Base-by-base conservation (phyloP, 768 basidiomycete genomes). In the Suillus hirtellus region DNA sequence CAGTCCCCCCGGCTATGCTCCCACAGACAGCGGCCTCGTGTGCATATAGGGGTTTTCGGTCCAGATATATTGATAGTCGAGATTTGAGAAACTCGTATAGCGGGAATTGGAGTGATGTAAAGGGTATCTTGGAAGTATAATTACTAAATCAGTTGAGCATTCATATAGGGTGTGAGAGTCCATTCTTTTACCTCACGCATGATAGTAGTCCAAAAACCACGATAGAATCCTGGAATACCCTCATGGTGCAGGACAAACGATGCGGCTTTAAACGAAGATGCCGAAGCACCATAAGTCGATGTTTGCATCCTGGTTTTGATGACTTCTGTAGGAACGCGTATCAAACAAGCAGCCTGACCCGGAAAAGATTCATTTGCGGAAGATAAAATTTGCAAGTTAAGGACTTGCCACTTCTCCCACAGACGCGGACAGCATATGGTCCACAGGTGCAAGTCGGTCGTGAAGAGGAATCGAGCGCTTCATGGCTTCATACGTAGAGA, bases 51-150 rank as follows among this genome's bases (percentile, higher is more conserved):
- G 82, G 80, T 63, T 88, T 85, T 38, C 86, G 78, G 19, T 79
- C 75, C 1, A 90, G 69, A 40, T 78, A 73, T 12, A 72, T 72
- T 8, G 93, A 88, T 24, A 95, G 77, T 27, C 81, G 80, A 5
- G 80, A 63, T 74, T 98, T 98, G 66, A 99, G 79, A 38, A 86
- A 78, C 77, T 99, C 97, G 70, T 99, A 99, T 27, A 99, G 76
- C 3, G 97, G 96, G 74, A 99, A 99, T 72, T 99, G 96, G 21
- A 98, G 79, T 2, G 93, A 95, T 2, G 94, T 95, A 80, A 98
- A 98, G 2, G 96, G 96, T 47, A 99, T 94, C 95, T 98, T 69
- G 3, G 37, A 24, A n/a, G 42, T 55, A 56, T 49, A 64, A 5
- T 10, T 60, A 59, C 59, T 52, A 58, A 27, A 69, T 64, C 60